Evolutionary conservation across 805 yeast genomes (phyloP).

Genomic region (Wickerhamomyces chaumierensis): DNA sequence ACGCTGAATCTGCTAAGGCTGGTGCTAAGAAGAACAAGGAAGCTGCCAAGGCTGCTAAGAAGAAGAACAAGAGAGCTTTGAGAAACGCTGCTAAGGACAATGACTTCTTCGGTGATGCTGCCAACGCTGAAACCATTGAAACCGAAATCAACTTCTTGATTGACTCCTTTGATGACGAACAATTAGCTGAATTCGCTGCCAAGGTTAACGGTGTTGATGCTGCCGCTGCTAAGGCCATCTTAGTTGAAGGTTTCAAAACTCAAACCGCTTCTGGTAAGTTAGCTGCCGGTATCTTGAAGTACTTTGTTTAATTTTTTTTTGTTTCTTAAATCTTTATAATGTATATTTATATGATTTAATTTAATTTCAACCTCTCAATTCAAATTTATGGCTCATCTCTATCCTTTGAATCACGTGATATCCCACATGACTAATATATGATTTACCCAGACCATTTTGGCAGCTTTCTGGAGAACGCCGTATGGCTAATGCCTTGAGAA

Average conservation of each 20-base stretch:
- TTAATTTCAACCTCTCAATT: too few relatives aligned
- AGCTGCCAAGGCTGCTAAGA: conserved; percentile 79
- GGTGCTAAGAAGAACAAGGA: conserved; percentile 92
- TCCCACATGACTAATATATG: too few relatives aligned
- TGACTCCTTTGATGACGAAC: conserved; percentile 70
- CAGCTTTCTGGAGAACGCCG: too few relatives aligned
- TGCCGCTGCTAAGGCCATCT: conserved; percentile 44
- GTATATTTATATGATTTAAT: too few relatives aligned
- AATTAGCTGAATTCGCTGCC: conserved; percentile 63
- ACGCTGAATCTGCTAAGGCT: conserved; percentile 52
- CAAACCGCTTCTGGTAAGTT: conserved; percentile 43
- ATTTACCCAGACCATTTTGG: too few relatives aligned
- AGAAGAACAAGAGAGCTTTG: conserved; percentile 88
- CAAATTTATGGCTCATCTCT: too few relatives aligned
- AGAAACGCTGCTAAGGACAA: conserved; percentile 77
- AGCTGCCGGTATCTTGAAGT: conserved; percentile 40
- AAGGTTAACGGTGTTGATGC: conserved; percentile 42
- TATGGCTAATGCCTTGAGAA: too few relatives aligned
- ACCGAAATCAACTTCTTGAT: conserved; percentile 71
- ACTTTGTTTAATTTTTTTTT: conserved; percentile 31
- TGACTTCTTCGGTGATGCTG: conserved; percentile 75
- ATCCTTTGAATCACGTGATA: too few relatives aligned
- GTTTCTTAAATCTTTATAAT: too few relatives aligned
- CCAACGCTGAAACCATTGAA: conserved; percentile 54
- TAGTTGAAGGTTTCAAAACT: conserved; percentile 43